phyloP scores from a whole-genome alignment of 139 green algal genomes.

The Picochlorum sp. region DNA sequence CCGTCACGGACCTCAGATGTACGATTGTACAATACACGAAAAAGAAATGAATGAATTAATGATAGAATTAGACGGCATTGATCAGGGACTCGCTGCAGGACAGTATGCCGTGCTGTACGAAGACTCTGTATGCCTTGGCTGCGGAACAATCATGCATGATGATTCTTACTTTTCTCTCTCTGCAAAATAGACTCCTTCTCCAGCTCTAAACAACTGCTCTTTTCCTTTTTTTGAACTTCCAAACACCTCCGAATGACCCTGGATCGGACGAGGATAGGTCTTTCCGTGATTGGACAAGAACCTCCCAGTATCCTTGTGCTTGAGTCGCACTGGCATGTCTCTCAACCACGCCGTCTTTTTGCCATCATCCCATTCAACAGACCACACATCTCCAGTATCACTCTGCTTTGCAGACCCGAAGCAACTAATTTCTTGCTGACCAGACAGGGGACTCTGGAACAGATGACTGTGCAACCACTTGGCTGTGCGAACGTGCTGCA shows the following conservation, averaged over 20 bases:
- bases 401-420: slow-evolving; percentile 19
- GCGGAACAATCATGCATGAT: not conserved
- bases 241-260: slow-evolving; percentile 28
- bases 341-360: slow-evolving; percentile 9
- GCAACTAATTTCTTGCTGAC: slow-evolving; percentile 66
- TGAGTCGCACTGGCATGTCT: slow-evolving; percentile 8
- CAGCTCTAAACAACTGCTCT: slow-evolving; percentile 10
- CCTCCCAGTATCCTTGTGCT: slow-evolving; percentile 23
- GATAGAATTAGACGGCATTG: slow-evolving; percentile 56
- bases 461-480: slow-evolving; percentile 91
- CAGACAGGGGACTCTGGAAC: slow-evolving; percentile 71
- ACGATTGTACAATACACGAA: slow-evolving; percentile 42
- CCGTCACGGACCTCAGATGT: slow-evolving; percentile 67
- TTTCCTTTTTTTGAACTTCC: slow-evolving; percentile 3
- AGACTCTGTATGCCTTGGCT: slow-evolving; percentile 61
- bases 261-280: slow-evolving; percentile 24
- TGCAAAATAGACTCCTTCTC: slow-evolving; percentile 29
- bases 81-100: slow-evolving; percentile 89
- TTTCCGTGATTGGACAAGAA: slow-evolving; percentile 21
- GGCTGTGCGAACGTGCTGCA: slow-evolving; percentile 72
- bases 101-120: slow-evolving; percentile 96
- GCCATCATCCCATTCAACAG: slow-evolving; percentile 17
- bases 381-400: slow-evolving; percentile 25
- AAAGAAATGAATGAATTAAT: not conserved
- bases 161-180: not conserved